Percentiles rank a stretch among this genome's conserved stretches.
These are phyloP conservation scores for Solanum megistacrolobum DNA, from an alignment of 257 asterid species.

Conservation along the genomic window DNA sequence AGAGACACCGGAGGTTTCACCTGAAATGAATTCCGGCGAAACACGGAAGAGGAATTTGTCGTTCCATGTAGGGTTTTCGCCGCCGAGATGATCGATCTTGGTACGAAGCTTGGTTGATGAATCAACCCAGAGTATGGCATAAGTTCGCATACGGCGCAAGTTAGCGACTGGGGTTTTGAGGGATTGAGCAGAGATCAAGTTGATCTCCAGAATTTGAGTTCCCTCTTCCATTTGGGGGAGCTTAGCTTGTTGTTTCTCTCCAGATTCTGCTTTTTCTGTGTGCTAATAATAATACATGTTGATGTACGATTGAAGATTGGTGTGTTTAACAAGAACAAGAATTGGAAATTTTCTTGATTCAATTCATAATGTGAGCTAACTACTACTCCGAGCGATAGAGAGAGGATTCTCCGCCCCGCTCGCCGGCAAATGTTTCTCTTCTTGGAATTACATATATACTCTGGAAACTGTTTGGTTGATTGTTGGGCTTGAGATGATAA, in stretches of 20 bases:
- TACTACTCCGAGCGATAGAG: background rate
- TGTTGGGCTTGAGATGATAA: background rate
- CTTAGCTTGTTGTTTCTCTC: background rate
- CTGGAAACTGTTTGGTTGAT: background rate
- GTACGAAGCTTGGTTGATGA: constrained; percentile 69
- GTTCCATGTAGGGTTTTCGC: constrained; percentile 89
- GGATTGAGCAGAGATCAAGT: constrained; percentile 90
- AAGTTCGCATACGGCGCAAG: constrained; percentile 53
- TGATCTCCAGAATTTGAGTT: constrained; percentile 66
- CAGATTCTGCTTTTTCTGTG: background rate
- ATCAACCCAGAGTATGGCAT: constrained; percentile 72
- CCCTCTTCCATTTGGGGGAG: constrained; percentile 11
- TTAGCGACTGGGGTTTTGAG: constrained; percentile 49
- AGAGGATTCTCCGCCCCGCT: background rate
- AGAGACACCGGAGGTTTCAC: constrained; percentile 79
- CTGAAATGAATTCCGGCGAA: constrained; percentile 42
- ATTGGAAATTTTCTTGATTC: background rate
- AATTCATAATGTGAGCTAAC: background rate
- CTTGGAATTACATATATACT: background rate
- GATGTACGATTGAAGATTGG: background rate
- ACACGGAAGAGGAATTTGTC: constrained; percentile 85
- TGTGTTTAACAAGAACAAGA: background rate
- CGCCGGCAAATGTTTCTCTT: background rate
- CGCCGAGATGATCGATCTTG: constrained; percentile 48
- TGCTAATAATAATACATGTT: background rate